Evolutionary conservation across 2,329 filamentous ascomycete species (phyloP), one percentile per base, ranked within the genome.

Genomic region (Westerdykella ornata): DNA sequence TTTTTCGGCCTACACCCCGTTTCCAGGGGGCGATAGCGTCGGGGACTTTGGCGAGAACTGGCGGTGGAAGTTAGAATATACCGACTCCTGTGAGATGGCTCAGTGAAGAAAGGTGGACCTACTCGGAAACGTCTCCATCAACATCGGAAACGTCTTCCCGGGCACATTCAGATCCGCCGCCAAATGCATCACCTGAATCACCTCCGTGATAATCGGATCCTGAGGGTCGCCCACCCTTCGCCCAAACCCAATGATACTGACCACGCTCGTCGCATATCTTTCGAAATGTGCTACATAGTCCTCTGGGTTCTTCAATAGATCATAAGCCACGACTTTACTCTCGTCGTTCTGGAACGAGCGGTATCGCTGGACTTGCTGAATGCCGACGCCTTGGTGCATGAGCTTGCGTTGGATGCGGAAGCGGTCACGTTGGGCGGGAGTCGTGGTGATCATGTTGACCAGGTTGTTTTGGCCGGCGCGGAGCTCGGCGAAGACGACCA

Each of bases 341-440:
- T 80, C 77, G 47, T 77, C 71, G 51, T 80, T 76, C 53, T 81
- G 77, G 44, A 80, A 79, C 2, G 72, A 68, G 2, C 78, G 66
- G 43, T 80, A 81, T 8, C 47, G 46, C 39, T 69, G 70, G 6
- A 80, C 75, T 13, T 76, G 71, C 65, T 80, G 77, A 11, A 65
- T 60, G 6, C 62, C 62, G 8, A 66, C 60, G 11, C 59, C 59
- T 20, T 61, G 54, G 14, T 66, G 62, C 37, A 49, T 65, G n/a
- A 65, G 28, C 41, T 64, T 64, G 6, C 62, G 48, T 33, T 56
- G 50, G 3, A 57, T 48, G 19, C 62, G 54, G 38, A 60, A 66
- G 0, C 59, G 56, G 9, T 63, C 59, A 16, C 62, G 41, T 22
- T 62, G 49, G 16, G 48, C 48, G 4, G 48, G 55, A 0, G 58